A percentile compares a stretch with the other conserved stretches of the same genome.
phyloP scores from a whole-genome alignment of 2,329 filamentous ascomycete species.

The Pseudopithomyces maydicus region DNA sequence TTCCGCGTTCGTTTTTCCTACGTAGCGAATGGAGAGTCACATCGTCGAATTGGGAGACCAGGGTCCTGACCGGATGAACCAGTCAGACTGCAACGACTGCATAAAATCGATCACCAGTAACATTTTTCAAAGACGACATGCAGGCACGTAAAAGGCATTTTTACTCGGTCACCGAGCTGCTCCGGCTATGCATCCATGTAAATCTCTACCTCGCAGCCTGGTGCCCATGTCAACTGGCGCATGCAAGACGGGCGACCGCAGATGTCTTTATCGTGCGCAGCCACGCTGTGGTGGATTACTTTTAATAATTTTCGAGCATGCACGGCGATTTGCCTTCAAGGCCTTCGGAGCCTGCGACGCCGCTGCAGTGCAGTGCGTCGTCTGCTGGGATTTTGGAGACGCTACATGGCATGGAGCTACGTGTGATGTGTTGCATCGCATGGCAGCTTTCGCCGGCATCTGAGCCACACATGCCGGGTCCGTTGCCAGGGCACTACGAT shows the following conservation, averaged over 20 bases:
- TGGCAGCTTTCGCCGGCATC: conserved; percentile 19
- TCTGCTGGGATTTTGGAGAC: conserved; percentile 1
- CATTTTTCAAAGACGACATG: background rate
- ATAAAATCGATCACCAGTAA: background rate
- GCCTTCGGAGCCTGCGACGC: conserved; percentile 9
- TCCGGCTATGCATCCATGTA: conserved; percentile 21
- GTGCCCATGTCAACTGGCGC: conserved; percentile 6
- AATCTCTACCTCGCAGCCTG: background rate
- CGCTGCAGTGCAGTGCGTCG: conserved; percentile 8
- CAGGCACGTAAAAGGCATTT: conserved; percentile 18
- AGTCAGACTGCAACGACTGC: background rate
- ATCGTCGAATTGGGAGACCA: background rate
- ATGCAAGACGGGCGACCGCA: conserved; percentile 1
- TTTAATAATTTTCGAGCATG: conserved; percentile 11
- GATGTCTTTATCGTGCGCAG: conserved; percentile 22
- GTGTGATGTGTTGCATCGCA: conserved; percentile 41
- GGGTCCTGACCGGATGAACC: background rate
- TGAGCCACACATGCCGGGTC: conserved; percentile 24
- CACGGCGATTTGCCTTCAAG: conserved; percentile 11
- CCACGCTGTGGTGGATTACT: conserved; percentile 17
- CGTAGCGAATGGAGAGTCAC: conserved; percentile 1
- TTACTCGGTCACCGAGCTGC: conserved; percentile 22
- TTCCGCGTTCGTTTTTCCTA: background rate
- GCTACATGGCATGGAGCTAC: conserved; percentile 18
- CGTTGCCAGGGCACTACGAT: conserved; percentile 38